phyloP scores from a whole-genome alignment of 305 asterid genomes.

The Fraxinus latifolia region DNA sequence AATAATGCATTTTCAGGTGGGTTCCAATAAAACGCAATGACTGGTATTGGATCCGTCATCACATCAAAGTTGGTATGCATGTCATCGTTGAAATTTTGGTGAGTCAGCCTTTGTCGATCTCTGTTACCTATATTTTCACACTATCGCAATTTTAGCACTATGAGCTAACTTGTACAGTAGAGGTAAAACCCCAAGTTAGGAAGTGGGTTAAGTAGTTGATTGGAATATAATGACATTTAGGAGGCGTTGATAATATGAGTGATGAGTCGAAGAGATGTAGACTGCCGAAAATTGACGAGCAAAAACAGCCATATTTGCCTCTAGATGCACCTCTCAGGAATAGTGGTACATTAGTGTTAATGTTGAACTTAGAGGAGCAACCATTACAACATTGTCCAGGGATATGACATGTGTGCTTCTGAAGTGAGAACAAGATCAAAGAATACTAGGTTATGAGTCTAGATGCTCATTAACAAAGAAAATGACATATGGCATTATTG shows the following conservation, averaged over 20 bases:
- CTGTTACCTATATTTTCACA: slow-evolving; percentile 1
- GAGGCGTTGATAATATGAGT: neutral
- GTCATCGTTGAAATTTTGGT: slow-evolving; percentile 87
- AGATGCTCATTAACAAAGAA: neutral
- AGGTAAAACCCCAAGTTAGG: slow-evolving; percentile 10
- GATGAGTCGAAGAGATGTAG: neutral
- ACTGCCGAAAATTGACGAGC: slow-evolving; percentile 7
- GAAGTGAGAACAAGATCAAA: slow-evolving; percentile 15
- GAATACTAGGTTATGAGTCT: neutral
- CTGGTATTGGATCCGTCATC: slow-evolving; percentile 99
- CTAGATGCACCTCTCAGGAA: neutral
- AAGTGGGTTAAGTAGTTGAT: neutral
- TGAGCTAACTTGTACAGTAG: neutral
- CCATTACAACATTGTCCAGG: neutral
- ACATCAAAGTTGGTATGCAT: slow-evolving; percentile 91
- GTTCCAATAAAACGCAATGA: slow-evolving; percentile 93
- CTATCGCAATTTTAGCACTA: slow-evolving; percentile 4
- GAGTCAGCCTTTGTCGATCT: slow-evolving; percentile 31
- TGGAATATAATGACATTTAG: neutral
- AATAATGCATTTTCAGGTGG: slow-evolving; percentile 58
- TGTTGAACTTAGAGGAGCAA: slow-evolving; percentile 10
- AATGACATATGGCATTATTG: neutral
- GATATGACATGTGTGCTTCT: slow-evolving; percentile 12
- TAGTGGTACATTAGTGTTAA: neutral
- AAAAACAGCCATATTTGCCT: slow-evolving; percentile 6